Evolutionary conservation across 345 rosid genomes (phyloP).

Genomic region (Cardamine resedifolia): DNA sequence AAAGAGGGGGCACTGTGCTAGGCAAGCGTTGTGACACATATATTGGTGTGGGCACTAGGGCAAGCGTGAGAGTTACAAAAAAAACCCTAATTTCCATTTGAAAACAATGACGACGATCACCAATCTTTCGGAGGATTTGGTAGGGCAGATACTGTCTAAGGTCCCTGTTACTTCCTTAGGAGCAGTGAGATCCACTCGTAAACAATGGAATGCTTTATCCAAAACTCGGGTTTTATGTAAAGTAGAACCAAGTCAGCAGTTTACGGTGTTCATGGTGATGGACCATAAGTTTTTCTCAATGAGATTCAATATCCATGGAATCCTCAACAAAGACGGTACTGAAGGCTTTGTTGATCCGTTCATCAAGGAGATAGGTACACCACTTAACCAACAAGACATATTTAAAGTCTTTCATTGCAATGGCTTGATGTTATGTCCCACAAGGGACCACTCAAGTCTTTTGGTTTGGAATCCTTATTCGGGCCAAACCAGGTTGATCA

Average conservation of each 20-base stretch:
- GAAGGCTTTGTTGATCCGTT: not conserved
- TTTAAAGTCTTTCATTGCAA: not conserved
- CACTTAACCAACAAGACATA: not conserved
- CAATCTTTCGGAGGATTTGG: not conserved
- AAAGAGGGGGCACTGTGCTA: no score
- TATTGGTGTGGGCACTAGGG: not conserved
- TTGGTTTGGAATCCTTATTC: not conserved
- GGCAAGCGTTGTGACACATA: not conserved
- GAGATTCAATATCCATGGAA: not conserved
- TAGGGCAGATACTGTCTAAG: not conserved
- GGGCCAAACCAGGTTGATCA: not conserved
- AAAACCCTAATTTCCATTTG: not conserved
- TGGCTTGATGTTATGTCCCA: not conserved
- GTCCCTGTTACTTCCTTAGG: not conserved
- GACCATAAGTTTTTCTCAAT: not conserved
- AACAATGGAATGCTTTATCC: not conserved
- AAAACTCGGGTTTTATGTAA: not conserved
- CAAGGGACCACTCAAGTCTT: not conserved
- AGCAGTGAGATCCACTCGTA: not conserved
- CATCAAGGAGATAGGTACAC: not conserved
- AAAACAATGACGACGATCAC: not conserved
- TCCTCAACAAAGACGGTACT: not conserved
- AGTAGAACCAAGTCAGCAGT: not conserved
- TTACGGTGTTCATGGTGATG: not conserved
- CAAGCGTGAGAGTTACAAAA: not conserved